These are phyloP conservation scores for Pythium apleroticum DNA, from an alignment of 352 stramenopile genomes.

Conservation along the genomic window DNA sequence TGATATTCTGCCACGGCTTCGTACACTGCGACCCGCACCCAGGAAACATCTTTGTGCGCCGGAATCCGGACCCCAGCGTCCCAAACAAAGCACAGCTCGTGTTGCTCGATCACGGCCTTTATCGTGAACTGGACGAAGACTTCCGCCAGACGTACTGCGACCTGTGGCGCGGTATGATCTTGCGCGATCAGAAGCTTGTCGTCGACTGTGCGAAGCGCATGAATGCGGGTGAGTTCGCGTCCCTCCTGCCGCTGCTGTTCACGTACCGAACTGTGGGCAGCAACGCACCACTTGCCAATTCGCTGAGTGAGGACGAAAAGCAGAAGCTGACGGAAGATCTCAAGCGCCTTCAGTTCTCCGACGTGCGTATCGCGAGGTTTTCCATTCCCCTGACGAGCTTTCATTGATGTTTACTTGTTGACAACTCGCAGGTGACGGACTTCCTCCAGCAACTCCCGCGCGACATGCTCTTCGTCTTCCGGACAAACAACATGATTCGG, in stretches of 20 bases:
- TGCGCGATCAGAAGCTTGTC: constrained; percentile 85
- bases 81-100: constrained; percentile 89
- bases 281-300: constrained; percentile 52
- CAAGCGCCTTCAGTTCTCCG: constrained; percentile 60
- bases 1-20: constrained; percentile 95
- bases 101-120: constrained; percentile 97
- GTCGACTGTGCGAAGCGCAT: constrained; percentile 54
- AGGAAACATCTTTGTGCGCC: constrained; percentile 91
- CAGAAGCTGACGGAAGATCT: constrained; percentile 57
- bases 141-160: constrained; percentile 95
- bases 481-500: constrained; percentile 91
- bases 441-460: constrained; percentile 86
- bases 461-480: constrained; percentile 91
- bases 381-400: not conserved
- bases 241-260: constrained; percentile 84
- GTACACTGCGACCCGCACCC: constrained; percentile 97
- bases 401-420: not conserved
- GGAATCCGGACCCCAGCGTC: constrained; percentile 43
- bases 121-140: constrained; percentile 90
- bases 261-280: constrained; percentile 81
- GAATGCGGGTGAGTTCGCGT: constrained; percentile 56
- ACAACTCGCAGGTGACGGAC: constrained; percentile 47
- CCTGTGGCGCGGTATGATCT: constrained; percentile 94
- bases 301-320: constrained; percentile 73
- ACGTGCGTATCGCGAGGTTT: constrained; percentile 38